Evolutionary conservation across 768 basidiomycete genomes (phyloP), one percentile per base, ranked within the genome.

Genomic region (Thelephora aurantiotincta): DNA sequence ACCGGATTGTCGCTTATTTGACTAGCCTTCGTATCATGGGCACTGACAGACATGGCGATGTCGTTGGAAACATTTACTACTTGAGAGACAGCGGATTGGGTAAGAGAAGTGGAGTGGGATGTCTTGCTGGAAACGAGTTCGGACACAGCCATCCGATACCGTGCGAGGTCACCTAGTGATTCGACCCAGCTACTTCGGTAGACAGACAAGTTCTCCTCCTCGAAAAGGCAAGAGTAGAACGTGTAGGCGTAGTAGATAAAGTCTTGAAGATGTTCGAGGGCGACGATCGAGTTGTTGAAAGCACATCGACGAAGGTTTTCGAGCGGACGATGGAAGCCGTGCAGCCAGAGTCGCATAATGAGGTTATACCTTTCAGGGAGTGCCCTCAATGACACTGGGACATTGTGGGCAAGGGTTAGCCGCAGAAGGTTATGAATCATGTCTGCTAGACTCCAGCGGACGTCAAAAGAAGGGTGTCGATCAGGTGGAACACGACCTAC

Each of bases 311-410:
- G 84, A 34, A 99, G 75, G 12, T 86, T 78, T 62, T 96, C 91
- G 52, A 98, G 81, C 35, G 94, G 73, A 42, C 82, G 84, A 63
- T 94, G 80, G 60, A 97, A 97, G 0, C 76, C 88, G 45, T 82
- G 82, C 0, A 85, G 82, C 96, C 96, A 98, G 0, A 98, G 72
- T 9, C 94, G 78, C 35, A 82, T 80, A 51, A 94, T 87, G 56
- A 98, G 93, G 64, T 96, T 96, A 69, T 97, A 98, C 57, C 92
- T 93, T 35, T 76, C 78, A 0, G 94, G 90, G 44, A 98, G 86
- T 49, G 82, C 80, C 41, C 91, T 83, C 1, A 97, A 67, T 0
- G 91, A 92, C 0, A 86, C 80, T 0, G 96, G 94, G 0, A 94
- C 82, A 9, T 77, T 77, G 0, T 92, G 89, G 2, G 92, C 81